Evolutionary conservation across 2,329 filamentous ascomycete species (phyloP).

Genomic region (Westerdykella ornata): DNA sequence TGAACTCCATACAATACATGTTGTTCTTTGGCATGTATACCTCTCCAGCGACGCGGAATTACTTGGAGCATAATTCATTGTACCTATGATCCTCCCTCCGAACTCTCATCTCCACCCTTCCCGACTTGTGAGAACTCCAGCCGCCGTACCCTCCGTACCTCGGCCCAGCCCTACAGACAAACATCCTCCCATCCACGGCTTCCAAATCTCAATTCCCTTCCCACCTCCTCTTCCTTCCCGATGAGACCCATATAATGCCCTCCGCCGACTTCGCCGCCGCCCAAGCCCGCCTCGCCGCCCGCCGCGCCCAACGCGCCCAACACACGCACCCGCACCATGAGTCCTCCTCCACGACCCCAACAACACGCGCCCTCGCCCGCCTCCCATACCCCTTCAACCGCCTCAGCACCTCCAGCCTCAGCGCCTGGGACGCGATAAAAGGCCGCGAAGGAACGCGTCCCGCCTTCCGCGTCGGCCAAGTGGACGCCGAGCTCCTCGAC

Average conservation of each 20-base stretch:
- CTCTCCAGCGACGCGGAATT: too few species aligned
- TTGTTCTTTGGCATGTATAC: too few species aligned
- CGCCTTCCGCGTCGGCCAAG: constrained; percentile 87
- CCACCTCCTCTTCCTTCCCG: constrained; percentile 5
- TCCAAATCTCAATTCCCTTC: constrained; percentile 51
- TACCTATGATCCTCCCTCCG: too few species aligned
- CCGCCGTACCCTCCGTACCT: too few species aligned
- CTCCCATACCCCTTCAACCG: constrained; percentile 55
- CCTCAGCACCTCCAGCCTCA: constrained; percentile 45
- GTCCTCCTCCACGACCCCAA: constrained; percentile 34
- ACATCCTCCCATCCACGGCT: constrained; percentile 29
- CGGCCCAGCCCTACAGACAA: neutral
- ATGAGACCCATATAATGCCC: constrained; percentile 41
- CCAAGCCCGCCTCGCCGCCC: constrained; percentile 76
- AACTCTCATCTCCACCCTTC: neutral
- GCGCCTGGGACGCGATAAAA: constrained; percentile 63
- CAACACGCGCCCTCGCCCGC: constrained; percentile 37
- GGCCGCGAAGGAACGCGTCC: constrained; percentile 74
- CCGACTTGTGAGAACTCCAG: neutral
- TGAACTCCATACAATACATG: too few species aligned
- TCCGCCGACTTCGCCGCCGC: constrained; percentile 75
- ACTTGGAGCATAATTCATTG: too few species aligned
- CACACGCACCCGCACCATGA: constrained; percentile 54
- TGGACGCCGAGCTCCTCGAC: constrained; percentile 91
- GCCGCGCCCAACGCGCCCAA: constrained; percentile 68